A percentile compares a stretch with the other conserved stretches of the same genome.
Conservation (phyloP, 1,139 yeast species). For the Saccharomyces hybrid region DNA sequence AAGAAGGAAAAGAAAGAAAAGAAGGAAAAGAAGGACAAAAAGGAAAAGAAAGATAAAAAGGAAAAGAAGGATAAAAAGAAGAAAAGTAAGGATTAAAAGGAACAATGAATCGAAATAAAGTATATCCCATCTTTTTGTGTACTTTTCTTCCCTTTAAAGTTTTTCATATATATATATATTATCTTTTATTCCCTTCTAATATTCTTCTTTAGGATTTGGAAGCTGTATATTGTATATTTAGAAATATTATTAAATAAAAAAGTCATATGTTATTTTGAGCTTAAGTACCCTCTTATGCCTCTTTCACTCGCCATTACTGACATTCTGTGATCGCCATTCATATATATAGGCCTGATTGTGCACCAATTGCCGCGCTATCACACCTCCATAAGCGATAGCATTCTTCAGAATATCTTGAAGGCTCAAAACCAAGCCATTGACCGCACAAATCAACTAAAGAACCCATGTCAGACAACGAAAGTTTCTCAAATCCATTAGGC, state of each 20-base stretch:
- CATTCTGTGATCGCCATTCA: slow-evolving; percentile 4
- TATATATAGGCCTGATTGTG: slow-evolving; percentile 28
- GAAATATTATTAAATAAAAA: slow-evolving; percentile 5
- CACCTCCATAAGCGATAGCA: slow-evolving; percentile 27
- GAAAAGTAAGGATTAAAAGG: slow-evolving; percentile 44
- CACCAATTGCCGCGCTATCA: slow-evolving; percentile 25
- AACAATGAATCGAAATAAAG: slow-evolving; percentile 10
- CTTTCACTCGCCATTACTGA: neutral
- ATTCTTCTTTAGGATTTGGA: slow-evolving; percentile 6
- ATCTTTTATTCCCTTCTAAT: slow-evolving; percentile 8
- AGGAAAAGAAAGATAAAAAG: slow-evolving; percentile 49
- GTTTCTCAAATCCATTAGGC: slow-evolving; percentile 31
- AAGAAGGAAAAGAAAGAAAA: slow-evolving; percentile 48
- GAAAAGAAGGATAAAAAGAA: slow-evolving; percentile 47
- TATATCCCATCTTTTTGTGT: neutral
- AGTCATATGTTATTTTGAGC: slow-evolving; percentile 1
- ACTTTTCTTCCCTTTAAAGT: slow-evolving; percentile 1
- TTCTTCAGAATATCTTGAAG: slow-evolving; percentile 17
- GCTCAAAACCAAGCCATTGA: slow-evolving; percentile 11
- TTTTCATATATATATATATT: slow-evolving; percentile 7
- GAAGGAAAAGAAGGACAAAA: slow-evolving; percentile 45
- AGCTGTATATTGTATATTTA: slow-evolving; percentile 6
- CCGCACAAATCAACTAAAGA: slow-evolving; percentile 20
- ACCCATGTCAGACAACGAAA: slow-evolving; percentile 23
- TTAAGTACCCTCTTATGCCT: neutral